These are phyloP conservation scores for Sporothrix phasma DNA, from an alignment of 2,329 filamentous ascomycete genomes.

Conservation along the genomic window DNA sequence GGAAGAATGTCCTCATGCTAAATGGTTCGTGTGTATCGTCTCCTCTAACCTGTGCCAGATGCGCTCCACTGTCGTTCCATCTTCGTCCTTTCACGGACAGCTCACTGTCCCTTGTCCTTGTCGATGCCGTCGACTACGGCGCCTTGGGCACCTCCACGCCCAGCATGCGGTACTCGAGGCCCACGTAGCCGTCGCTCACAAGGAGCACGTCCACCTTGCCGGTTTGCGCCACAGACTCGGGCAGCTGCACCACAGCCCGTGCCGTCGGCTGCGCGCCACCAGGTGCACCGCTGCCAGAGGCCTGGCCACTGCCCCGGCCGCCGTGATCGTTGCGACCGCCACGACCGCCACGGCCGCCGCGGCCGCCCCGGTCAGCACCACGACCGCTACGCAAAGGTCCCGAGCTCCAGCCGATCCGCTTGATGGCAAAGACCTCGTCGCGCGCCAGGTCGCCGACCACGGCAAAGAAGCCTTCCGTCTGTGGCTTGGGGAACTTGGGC, in stretches of 20 bases:
- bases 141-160: slow-evolving; percentile 43
- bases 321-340: background rate
- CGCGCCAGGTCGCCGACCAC: slow-evolving; percentile 56
- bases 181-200: slow-evolving; percentile 79
- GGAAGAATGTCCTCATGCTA: background rate
- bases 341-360: background rate
- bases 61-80: background rate
- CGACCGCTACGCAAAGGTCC: slow-evolving; percentile 16
- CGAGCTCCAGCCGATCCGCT: slow-evolving; percentile 65
- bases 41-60: background rate
- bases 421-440: slow-evolving; percentile 77
- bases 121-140: slow-evolving; percentile 37
- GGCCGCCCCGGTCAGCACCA: background rate
- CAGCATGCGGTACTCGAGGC: slow-evolving; percentile 48
- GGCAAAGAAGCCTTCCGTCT: slow-evolving; percentile 89
- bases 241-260: slow-evolving; percentile 51
- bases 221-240: slow-evolving; percentile 36
- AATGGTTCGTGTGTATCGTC: background rate
- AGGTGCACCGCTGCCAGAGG: background rate
- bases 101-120: slow-evolving; percentile 20
- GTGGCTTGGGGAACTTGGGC: slow-evolving; percentile 83
- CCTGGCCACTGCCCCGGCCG: background rate
- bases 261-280: slow-evolving; percentile 37
- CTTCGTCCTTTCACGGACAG: no score
- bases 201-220: slow-evolving; percentile 64